Conservation (phyloP, 208 protist genomes). For the Crithidia bombi region DNA sequence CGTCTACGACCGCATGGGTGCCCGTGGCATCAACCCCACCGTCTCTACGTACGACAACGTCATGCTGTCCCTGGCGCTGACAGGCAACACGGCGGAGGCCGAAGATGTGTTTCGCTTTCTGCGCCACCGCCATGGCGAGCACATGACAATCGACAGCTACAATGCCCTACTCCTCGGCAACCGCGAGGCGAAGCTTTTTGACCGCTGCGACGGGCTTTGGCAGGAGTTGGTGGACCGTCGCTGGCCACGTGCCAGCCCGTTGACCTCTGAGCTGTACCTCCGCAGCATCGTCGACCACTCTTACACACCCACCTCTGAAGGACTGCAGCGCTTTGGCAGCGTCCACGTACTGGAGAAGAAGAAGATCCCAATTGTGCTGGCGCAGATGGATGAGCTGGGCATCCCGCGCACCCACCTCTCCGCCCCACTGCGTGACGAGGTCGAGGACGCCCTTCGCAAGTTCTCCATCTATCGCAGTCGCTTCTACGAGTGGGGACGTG, state of each 20-base stretch:
- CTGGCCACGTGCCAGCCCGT: slow-evolving; percentile 74
- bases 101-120: slow-evolving; percentile 80
- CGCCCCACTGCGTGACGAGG: slow-evolving; percentile 78
- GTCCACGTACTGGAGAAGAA: slow-evolving; percentile 88
- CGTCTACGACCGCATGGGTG: slow-evolving; percentile 86
- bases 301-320: slow-evolving; percentile 77
- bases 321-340: slow-evolving; percentile 77
- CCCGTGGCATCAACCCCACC: slow-evolving; percentile 68
- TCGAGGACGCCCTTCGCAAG: slow-evolving; percentile 89
- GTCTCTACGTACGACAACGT: slow-evolving; percentile 82
- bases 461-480: slow-evolving; percentile 72
- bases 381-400: slow-evolving; percentile 84
- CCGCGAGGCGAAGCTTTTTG: slow-evolving; percentile 71
- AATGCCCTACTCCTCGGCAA: slow-evolving; percentile 85
- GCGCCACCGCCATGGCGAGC: slow-evolving; percentile 59
- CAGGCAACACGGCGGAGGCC: slow-evolving; percentile 78
- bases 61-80: slow-evolving; percentile 67
- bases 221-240: slow-evolving; percentile 84
- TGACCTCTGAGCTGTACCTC: slow-evolving; percentile 85
- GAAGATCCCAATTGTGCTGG: slow-evolving; percentile 83
- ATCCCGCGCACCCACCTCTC: slow-evolving; percentile 85
- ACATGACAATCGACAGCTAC: slow-evolving; percentile 65
- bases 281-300: slow-evolving; percentile 88
- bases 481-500: slow-evolving; percentile 91
- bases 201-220: slow-evolving; percentile 81